Evolutionary conservation across 352 stramenopile species (phyloP).

Genomic region (Vaucheria bursata): DNA sequence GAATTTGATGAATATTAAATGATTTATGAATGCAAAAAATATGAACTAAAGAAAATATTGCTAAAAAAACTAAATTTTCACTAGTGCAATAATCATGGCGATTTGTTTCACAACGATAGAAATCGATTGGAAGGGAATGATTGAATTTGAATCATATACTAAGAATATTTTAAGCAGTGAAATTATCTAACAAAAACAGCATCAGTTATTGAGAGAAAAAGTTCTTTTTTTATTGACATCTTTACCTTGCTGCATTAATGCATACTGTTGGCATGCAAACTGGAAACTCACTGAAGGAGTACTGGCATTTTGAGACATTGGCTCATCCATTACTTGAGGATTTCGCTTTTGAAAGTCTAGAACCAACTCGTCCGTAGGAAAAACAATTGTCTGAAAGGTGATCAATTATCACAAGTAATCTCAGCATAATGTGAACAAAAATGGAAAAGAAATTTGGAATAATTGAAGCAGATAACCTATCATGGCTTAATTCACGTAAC

Average conservation of each 20-base stretch:
- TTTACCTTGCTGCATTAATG: neutral
- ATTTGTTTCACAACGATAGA: neutral
- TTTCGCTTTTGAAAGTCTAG: neutral
- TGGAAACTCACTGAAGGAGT: neutral
- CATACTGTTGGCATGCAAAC: neutral
- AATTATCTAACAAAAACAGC: neutral
- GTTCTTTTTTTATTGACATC: neutral
- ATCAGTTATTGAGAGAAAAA: neutral
- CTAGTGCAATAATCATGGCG: neutral
- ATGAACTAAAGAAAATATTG: no score
- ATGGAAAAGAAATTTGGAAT: no score
- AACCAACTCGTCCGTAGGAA: neutral
- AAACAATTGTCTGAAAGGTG: neutral
- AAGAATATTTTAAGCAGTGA: neutral
- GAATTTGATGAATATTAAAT: no score
- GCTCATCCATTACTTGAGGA: neutral
- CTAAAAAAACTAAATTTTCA: no score
- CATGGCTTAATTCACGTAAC: no score
- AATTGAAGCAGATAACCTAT: no score
- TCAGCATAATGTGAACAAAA: neutral
- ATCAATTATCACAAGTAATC: neutral
- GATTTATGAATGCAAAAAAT: no score
- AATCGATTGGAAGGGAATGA: neutral
- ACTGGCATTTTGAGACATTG: neutral
- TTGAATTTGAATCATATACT: neutral